A percentile compares a stretch with the other conserved stretches of the same genome.
Evolutionary conservation across 2,329 filamentous ascomycete genomes (phyloP).

Genomic region (Capronia americana): DNA sequence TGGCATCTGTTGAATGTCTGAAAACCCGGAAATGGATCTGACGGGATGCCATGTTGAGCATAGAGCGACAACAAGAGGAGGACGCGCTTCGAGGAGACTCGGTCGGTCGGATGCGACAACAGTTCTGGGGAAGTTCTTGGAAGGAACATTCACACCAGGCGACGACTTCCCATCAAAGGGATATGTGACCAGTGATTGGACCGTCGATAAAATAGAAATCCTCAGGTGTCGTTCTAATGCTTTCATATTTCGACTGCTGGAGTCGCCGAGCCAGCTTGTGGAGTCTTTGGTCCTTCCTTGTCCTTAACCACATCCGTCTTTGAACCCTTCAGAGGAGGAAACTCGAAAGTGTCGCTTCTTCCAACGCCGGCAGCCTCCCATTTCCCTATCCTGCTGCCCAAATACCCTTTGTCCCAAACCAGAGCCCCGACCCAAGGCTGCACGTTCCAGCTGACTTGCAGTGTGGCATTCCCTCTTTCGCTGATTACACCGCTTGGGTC

Average conservation of each 20-base stretch:
- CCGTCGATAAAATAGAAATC: neutral
- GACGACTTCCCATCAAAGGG: neutral
- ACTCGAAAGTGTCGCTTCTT: conserved; percentile 58
- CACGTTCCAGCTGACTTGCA: conserved; percentile 92
- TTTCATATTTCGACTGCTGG: conserved; percentile 34
- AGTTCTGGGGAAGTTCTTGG: neutral
- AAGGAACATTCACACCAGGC: too few species aligned
- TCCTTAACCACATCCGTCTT: conserved; percentile 36
- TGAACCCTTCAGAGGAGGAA: conserved; percentile 61
- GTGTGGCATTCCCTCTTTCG: conserved; percentile 72
- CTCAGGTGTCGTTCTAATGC: neutral
- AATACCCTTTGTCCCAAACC: conserved; percentile 70
- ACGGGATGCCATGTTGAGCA: neutral
- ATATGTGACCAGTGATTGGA: neutral
- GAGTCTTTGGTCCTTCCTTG: conserved; percentile 33
- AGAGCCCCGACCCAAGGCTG: conserved; percentile 94
- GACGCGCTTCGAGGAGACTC: neutral
- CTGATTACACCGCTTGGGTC: conserved; percentile 82
- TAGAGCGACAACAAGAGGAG: neutral
- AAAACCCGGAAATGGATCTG: neutral
- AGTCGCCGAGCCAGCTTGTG: conserved; percentile 31
- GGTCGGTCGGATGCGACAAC: neutral
- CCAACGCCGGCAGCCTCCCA: conserved; percentile 61
- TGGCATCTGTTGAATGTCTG: neutral
- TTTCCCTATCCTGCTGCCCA: conserved; percentile 55